Evolutionary conservation across 495 filamentous ascomycete species (phyloP).

Genomic region (Podospora didyma): DNA sequence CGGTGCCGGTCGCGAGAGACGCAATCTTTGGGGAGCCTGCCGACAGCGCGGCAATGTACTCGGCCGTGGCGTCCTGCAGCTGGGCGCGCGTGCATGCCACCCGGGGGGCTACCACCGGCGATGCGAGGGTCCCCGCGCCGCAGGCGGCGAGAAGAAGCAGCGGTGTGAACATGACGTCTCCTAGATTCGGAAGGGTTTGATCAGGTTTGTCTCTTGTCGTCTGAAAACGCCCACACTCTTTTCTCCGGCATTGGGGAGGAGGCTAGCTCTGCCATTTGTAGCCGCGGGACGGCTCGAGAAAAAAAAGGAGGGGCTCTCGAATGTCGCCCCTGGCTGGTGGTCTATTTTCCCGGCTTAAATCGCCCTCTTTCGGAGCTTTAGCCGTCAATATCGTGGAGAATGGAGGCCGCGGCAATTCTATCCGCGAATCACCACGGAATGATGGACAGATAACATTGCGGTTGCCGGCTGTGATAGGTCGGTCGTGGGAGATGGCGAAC

Average conservation of each 20-base stretch:
- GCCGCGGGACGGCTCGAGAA: not conserved
- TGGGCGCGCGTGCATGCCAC: constrained; percentile 20
- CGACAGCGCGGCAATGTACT: constrained; percentile 12
- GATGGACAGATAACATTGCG: not conserved
- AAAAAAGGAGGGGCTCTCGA: not conserved
- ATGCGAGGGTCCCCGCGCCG: constrained; percentile 12
- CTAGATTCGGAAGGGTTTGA: too few relatives aligned
- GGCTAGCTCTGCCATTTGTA: not conserved
- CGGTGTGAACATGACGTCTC: not conserved
- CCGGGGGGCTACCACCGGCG: constrained; percentile 12
- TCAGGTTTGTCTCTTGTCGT: not conserved
- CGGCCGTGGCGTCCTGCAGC: constrained; percentile 15
- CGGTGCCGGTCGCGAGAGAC: constrained; percentile 2
- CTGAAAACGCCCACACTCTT: not conserved
- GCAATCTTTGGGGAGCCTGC: constrained; percentile 8
- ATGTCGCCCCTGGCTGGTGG: not conserved
- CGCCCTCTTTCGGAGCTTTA: not conserved
- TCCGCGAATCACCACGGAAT: not conserved
- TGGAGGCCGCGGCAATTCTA: not conserved
- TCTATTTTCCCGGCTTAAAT: not conserved
- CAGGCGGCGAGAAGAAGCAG: constrained; percentile 5
- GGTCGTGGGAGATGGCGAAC: not conserved
- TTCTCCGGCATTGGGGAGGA: not conserved
- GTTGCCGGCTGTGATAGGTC: not conserved
- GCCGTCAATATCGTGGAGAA: not conserved